Evolutionary conservation across 1,284 basidiomycete genomes (phyloP).

Genomic region (Kalmanozyma brasiliensis): DNA sequence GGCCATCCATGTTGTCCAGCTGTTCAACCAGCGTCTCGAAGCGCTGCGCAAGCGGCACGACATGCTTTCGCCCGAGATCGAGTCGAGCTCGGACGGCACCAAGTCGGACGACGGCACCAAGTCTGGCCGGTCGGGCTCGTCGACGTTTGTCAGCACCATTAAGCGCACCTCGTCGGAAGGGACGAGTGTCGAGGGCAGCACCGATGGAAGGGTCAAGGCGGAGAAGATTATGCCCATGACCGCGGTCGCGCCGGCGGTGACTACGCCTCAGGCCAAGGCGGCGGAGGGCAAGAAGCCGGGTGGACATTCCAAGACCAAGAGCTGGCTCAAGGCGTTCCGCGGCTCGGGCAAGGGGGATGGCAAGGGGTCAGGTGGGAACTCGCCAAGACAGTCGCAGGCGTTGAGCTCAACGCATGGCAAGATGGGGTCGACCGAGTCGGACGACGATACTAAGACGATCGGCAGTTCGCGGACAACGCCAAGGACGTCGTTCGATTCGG

Average conservation of each 20-base stretch:
- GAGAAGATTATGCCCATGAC: constrained; percentile 61
- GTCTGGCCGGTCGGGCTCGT: constrained; percentile 32
- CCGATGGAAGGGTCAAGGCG: constrained; percentile 43
- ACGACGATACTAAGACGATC: constrained; percentile 47
- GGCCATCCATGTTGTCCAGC: constrained; percentile 46
- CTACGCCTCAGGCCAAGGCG: constrained; percentile 3
- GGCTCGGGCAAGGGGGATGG: constrained; percentile 25
- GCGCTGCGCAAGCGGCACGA: constrained; percentile 58
- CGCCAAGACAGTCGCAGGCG: constrained; percentile 3
- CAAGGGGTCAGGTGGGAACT: constrained; percentile 1
- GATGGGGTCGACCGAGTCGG: constrained; percentile 36
- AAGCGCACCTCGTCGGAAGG: constrained; percentile 53
- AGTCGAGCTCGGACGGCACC: constrained; percentile 49
- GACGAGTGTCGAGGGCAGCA: constrained; percentile 23
- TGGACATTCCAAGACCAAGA: constrained; percentile 58
- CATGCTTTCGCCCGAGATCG: constrained; percentile 52
- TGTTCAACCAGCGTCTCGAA: constrained; percentile 60
- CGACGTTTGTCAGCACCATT: constrained; percentile 64
- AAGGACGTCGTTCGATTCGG: constrained; percentile 35
- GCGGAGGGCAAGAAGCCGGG: constrained; percentile 28
- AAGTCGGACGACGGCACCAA: constrained; percentile 50
- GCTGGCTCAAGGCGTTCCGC: constrained; percentile 61
- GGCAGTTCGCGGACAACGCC: constrained; percentile 35
- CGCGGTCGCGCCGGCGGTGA: constrained; percentile 26
- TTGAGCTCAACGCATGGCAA: constrained; percentile 21